Evolutionary conservation across 495 filamentous ascomycete genomes (phyloP).

Genomic region (Annulohypoxylon maeteangense): DNA sequence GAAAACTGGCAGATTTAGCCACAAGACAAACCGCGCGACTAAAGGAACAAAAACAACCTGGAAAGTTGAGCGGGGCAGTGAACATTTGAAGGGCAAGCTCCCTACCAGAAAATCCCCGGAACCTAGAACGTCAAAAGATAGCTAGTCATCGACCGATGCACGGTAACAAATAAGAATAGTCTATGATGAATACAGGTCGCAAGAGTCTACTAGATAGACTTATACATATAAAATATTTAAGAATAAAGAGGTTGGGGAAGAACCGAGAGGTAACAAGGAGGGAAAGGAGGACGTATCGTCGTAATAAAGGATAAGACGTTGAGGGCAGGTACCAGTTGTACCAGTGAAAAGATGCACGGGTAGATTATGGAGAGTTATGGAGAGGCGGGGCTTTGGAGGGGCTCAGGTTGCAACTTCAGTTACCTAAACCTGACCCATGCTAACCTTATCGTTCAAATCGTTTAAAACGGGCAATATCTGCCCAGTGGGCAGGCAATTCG

Average conservation of each 20-base stretch:
- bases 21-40: slow-evolving; percentile 35
- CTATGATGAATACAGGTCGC: slow-evolving; percentile 3
- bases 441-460: slow-evolving; percentile 25
- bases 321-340: slow-evolving; percentile 8
- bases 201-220: slow-evolving; percentile 5
- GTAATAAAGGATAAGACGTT: slow-evolving; percentile 25
- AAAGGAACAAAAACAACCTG: slow-evolving; percentile 16
- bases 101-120: neutral
- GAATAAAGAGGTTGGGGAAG: slow-evolving; percentile 34
- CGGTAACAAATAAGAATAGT: slow-evolving; percentile 10
- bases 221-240: slow-evolving; percentile 2
- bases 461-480: slow-evolving; percentile 13
- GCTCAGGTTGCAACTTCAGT: slow-evolving; percentile 33
- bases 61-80: slow-evolving; percentile 34
- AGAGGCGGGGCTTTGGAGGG: slow-evolving; percentile 40
- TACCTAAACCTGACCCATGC: slow-evolving; percentile 3
- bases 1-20: slow-evolving; percentile 38
- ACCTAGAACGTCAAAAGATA: neutral
- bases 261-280: slow-evolving; percentile 14
- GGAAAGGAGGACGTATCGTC: slow-evolving; percentile 30
- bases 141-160: slow-evolving; percentile 11
- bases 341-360: slow-evolving; percentile 1
- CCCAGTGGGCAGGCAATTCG: no score
- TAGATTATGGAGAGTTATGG: slow-evolving; percentile 23
- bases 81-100: slow-evolving; percentile 2